Conservation (phyloP, 75 land plant genomes). For the Isoetes taiwanensis region DNA sequence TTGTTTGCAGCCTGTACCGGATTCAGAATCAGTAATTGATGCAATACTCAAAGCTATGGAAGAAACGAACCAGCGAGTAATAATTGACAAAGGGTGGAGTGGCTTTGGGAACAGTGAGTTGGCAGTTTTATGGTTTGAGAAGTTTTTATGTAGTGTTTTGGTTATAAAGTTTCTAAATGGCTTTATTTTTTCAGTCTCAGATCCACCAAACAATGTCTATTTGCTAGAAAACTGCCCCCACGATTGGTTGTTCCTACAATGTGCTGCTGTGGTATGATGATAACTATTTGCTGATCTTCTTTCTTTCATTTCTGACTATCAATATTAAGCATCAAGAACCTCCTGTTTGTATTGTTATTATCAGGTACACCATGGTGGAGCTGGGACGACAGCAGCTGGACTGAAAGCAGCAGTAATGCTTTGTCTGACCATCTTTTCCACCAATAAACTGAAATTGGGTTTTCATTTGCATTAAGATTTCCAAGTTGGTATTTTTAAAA, state of each 20-base stretch:
- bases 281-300: too few relatives aligned
- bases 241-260: constrained; percentile 82
- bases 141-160: not conserved
- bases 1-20: constrained; percentile 89
- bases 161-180: not conserved
- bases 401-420: constrained; percentile 91
- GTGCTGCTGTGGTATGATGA: constrained; percentile 69
- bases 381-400: constrained; percentile 99
- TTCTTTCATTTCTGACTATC: too few relatives aligned
- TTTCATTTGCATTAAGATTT: too few relatives aligned
- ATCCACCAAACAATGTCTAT: constrained; percentile 52
- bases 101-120: constrained; percentile 87
- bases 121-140: not conserved
- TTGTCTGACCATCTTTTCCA: too few relatives aligned
- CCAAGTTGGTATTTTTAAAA: too few relatives aligned
- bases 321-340: too few relatives aligned
- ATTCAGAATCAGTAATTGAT: constrained; percentile 81
- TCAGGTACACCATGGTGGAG: constrained; percentile 99
- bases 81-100: constrained; percentile 98
- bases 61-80: constrained; percentile 76
- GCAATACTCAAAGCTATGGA: constrained; percentile 72
- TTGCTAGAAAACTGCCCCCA: constrained; percentile 74
- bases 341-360: too few relatives aligned
- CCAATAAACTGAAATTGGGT: too few relatives aligned
- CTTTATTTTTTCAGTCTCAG: constrained; percentile 39